Evolutionary conservation across 2,329 filamentous ascomycete genomes (phyloP), one percentile per base, ranked within the genome.

Genomic region (Paecilomyces fulvus): DNA sequence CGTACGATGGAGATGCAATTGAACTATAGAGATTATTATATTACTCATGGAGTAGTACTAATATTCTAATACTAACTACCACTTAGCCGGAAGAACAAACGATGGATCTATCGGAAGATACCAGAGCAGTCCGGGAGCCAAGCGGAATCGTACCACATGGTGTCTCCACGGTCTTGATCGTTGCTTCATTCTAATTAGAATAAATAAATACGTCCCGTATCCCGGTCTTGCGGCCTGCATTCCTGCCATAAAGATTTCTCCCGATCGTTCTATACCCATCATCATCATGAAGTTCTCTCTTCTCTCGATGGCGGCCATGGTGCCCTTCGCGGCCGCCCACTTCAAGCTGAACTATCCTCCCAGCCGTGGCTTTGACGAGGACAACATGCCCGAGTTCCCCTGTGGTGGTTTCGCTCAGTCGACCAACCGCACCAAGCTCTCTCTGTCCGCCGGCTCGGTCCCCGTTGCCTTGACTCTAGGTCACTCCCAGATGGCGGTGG

Each of bases 321-420:
- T 75, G 51, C 73, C 78, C 55, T 62, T 79, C 50, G 72, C 74
- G 17, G 70, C 79, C 46, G 82, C 81, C 14, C 83, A 85, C 65
- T 85, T 83, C 73, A 65, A 74, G 3, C 75, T 85, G 67, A 67
- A 75, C 33, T 83, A 77, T 60, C 83, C 83, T 10, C 59, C 71
- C 14, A 67, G 73, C 58, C 79, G 82, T 55, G 81, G 80, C 28
- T 75, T 75, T 63, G 64, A 75, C 43, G 75, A 79, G 57, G 75
- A 79, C 57, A 77, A 67, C 9, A 77, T 79, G 60, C 58, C 64
- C 56, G 73, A 61, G 11, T 78, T 75, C 63, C 77, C 77, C 56
- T 83, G 82, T 63, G 81, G 81, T 56, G 78, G 79, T 53, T 73
- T 78, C 61, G 66, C 78, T 60, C 70, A 69, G 52, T 73, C 72